phyloP scores from a whole-genome alignment of 352 stramenopile genomes.

The Phytopythium mirpurense region DNA sequence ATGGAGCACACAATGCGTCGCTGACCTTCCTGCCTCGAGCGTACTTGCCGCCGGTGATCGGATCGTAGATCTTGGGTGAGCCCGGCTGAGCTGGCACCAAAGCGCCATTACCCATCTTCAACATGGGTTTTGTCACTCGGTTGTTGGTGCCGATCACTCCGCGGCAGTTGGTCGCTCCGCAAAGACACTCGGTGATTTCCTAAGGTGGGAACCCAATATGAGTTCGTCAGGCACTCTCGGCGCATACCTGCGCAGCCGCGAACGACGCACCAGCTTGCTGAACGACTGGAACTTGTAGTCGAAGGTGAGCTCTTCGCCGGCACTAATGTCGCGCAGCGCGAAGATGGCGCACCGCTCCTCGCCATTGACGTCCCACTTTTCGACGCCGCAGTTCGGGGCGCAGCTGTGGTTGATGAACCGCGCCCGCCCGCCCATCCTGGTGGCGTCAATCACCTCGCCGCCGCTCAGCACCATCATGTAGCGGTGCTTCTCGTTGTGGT shows the following conservation, averaged over 20 bases:
- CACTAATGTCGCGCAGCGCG: conserved; percentile 81
- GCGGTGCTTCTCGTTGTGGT: conserved; percentile 79
- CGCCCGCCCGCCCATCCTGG: conserved; percentile 86
- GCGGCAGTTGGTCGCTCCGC: conserved; percentile 52
- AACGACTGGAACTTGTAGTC: conserved; percentile 93
- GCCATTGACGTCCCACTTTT: conserved; percentile 92
- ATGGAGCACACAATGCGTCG: background rate
- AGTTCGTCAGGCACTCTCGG: background rate
- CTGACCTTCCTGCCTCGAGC: conserved; percentile 38
- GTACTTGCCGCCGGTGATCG: conserved; percentile 33
- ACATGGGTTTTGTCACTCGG: conserved; percentile 23
- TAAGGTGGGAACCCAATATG: conserved; percentile 5
- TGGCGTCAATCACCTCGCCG: conserved; percentile 86
- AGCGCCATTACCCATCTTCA: conserved; percentile 3
- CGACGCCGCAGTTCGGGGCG: conserved; percentile 90
- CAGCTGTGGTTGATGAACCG: conserved; percentile 97
- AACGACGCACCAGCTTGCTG: conserved; percentile 28
- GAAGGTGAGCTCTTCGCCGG: conserved; percentile 91
- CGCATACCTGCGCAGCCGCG: background rate
- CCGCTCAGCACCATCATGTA: conserved; percentile 86
- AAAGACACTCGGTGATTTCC: conserved; percentile 73
- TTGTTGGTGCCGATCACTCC: conserved; percentile 76
- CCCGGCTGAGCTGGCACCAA: background rate
- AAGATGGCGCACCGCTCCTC: conserved; percentile 96
- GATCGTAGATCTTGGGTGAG: conserved; percentile 32